phyloP scores from a whole-genome alignment of 495 filamentous ascomycete genomes.

The Umbilicaria muhlenbergii region DNA sequence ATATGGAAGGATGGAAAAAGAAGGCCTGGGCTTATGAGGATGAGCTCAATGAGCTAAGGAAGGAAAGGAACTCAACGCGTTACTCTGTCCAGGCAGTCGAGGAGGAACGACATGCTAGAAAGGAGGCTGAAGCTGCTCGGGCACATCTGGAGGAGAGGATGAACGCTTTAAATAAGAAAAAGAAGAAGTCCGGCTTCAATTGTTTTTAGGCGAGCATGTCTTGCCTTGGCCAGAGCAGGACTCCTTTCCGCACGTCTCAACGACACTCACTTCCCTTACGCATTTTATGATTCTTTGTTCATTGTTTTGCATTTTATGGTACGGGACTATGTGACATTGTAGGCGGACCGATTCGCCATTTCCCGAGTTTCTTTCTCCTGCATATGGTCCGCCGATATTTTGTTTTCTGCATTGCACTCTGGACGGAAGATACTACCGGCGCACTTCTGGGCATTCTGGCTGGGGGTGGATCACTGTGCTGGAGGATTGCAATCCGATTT shows the following conservation, averaged over 20 bases:
- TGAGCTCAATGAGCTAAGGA: conserved; percentile 58
- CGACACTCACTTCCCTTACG: background rate
- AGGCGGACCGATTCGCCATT: background rate
- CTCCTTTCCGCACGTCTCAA: conserved; percentile 5
- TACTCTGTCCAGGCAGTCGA: conserved; percentile 86
- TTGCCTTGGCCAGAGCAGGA: background rate
- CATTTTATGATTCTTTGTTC: background rate
- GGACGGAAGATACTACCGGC: background rate
- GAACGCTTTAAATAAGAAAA: conserved; percentile 77
- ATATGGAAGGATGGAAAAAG: conserved; percentile 81
- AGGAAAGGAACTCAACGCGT: conserved; percentile 52
- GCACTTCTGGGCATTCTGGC: too few relatives aligned
- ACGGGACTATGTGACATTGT: background rate
- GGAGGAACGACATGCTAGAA: conserved; percentile 75
- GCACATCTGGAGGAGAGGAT: conserved; percentile 86
- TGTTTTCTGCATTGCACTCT: background rate
- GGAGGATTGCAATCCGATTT: too few relatives aligned
- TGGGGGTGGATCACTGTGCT: too few relatives aligned
- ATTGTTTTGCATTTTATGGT: background rate
- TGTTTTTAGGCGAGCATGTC: conserved; percentile 53
- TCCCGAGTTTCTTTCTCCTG: too few relatives aligned
- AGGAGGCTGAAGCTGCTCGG: conserved; percentile 75
- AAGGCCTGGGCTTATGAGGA: conserved; percentile 62
- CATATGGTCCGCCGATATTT: background rate
- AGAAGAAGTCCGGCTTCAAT: conserved; percentile 92